phyloP scores from a whole-genome alignment of 164 flowering plant genomes.

The Kalanchoe fedtschenkoi region DNA sequence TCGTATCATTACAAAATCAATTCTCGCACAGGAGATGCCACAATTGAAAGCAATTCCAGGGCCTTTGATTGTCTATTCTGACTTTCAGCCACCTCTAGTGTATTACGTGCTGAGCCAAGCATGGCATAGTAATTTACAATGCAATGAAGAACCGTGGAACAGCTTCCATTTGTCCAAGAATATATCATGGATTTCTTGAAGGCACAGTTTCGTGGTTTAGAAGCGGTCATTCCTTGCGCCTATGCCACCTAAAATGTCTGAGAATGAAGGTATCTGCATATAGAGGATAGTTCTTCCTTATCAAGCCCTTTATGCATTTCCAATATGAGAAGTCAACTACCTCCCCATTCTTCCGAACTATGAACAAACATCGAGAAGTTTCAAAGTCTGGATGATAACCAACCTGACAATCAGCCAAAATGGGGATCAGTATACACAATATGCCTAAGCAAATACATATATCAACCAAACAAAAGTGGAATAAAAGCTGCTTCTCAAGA shows the following conservation, averaged over 20 bases:
- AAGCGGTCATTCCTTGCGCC: slow-evolving; percentile 10
- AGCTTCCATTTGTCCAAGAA: background rate
- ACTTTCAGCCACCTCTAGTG: background rate
- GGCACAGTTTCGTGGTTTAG: background rate
- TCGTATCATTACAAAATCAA: background rate
- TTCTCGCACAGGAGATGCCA: background rate
- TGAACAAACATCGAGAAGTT: slow-evolving; percentile 76
- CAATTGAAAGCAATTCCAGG: too few species aligned
- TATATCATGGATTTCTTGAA: background rate
- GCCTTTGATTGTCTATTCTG: background rate
- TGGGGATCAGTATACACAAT: slow-evolving; percentile 4
- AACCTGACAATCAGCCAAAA: slow-evolving; percentile 35
- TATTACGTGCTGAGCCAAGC: background rate
- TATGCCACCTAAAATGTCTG: slow-evolving; percentile 62
- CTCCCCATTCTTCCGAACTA: slow-evolving; percentile 77
- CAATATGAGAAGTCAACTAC: slow-evolving; percentile 84
- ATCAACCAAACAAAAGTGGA: background rate
- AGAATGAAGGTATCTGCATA: slow-evolving; percentile 80
- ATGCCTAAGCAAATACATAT: too few species aligned
- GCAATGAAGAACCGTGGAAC: background rate
- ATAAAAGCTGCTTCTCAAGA: too few species aligned
- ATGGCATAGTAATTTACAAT: background rate
- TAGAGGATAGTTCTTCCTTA: slow-evolving; percentile 73
- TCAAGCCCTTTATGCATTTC: slow-evolving; percentile 94
- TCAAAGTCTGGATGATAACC: slow-evolving; percentile 83